Evolutionary conservation across 345 rosid species (phyloP).

Genomic region (Odontarrhena argentea): DNA sequence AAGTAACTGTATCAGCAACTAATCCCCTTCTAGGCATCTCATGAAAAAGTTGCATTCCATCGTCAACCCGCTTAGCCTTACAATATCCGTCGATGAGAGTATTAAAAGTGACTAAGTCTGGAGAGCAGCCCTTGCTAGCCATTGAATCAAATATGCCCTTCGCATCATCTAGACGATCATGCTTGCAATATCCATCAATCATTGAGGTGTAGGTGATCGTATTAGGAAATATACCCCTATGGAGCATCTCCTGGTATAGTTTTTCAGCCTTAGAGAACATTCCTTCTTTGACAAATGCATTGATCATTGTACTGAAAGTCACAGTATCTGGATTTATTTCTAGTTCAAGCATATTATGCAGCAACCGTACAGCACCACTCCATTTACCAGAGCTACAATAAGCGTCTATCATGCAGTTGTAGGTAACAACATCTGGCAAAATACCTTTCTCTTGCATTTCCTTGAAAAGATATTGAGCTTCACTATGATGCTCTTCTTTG

Average conservation of each 20-base stretch:
- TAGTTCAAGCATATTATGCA: background rate
- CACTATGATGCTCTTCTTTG: too few relatives aligned
- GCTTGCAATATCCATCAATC: conserved; percentile 8
- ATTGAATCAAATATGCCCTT: background rate
- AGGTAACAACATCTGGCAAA: background rate
- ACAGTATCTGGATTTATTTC: background rate
- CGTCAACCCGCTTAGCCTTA: background rate
- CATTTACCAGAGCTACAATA: conserved; percentile 12
- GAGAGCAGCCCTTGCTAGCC: background rate
- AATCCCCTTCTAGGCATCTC: conserved; percentile 22
- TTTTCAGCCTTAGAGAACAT: background rate
- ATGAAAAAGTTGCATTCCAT: background rate
- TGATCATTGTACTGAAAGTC: background rate
- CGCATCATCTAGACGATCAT: background rate
- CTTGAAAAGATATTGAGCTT: background rate
- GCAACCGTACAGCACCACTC: background rate
- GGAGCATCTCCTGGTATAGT: background rate
- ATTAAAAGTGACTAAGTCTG: background rate
- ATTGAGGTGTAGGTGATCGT: background rate
- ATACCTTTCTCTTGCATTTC: background rate
- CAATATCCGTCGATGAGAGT: background rate
- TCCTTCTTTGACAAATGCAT: background rate
- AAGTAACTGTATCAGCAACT: too few relatives aligned
- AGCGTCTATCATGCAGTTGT: background rate
- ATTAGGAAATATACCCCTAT: background rate